A percentile compares a stretch with the other conserved stretches of the same genome.
These are phyloP conservation scores for Apostasia shenzhenica DNA, from an alignment of 106 monocot species.

Conservation along the genomic window DNA sequence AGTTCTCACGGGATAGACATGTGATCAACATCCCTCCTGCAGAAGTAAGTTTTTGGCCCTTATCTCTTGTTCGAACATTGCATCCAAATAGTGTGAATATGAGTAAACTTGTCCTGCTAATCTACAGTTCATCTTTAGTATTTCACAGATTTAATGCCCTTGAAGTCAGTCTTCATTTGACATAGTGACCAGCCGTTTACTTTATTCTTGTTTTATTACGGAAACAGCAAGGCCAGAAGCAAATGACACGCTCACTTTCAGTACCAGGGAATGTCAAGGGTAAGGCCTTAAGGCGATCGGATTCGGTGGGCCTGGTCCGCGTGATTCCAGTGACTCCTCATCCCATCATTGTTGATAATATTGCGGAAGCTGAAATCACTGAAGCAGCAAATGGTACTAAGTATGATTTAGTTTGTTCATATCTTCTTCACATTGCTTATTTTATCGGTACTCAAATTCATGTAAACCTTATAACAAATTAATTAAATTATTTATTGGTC, in stretches of 20 bases:
- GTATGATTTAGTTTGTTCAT: background rate
- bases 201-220: slow-evolving; percentile 11
- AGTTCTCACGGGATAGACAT: slow-evolving; percentile 31
- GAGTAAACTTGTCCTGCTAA: background rate
- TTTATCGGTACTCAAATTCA: background rate
- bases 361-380: slow-evolving; percentile 23
- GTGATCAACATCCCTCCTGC: slow-evolving; percentile 34
- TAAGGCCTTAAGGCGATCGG: slow-evolving; percentile 35
- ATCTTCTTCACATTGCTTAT: background rate
- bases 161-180: background rate
- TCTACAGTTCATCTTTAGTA: no score
- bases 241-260: slow-evolving; percentile 83
- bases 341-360: slow-evolving; percentile 37
- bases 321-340: slow-evolving; percentile 69
- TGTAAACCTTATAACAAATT: background rate
- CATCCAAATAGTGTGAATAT: background rate
- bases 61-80: background rate
- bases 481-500: background rate
- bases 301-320: slow-evolving; percentile 64
- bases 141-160: no score
- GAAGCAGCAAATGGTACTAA: slow-evolving; percentile 43
- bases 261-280: slow-evolving; percentile 68
- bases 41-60: slow-evolving; percentile 35
- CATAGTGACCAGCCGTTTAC: background rate
- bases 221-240: slow-evolving; percentile 38